phyloP scores from a whole-genome alignment of 169 alveolate genomes.

The Eimeria maxima region DNA sequence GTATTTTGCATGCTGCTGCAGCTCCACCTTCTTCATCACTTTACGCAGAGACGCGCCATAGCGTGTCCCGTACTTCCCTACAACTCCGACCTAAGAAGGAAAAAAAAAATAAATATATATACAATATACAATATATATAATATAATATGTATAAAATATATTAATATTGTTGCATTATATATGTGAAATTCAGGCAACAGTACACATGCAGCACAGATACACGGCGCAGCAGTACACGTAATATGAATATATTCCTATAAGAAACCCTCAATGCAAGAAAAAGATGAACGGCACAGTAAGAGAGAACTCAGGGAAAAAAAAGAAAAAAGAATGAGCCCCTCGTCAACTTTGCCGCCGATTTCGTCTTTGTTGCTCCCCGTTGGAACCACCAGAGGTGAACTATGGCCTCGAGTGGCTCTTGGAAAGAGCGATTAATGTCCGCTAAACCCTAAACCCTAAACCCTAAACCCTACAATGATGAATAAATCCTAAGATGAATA shows the following conservation, averaged over 20 bases:
- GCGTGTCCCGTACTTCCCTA: slow-evolving; percentile 99
- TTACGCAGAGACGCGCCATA: slow-evolving; percentile 99
- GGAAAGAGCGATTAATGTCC: neutral
- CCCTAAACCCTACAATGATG: neutral
- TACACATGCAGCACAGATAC: too few relatives aligned
- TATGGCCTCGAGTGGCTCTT: neutral
- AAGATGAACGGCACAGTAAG: neutral
- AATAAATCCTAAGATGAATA: too few relatives aligned
- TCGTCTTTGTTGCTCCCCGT: slow-evolving; percentile 39
- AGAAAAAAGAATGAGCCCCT: neutral
- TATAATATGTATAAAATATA: too few relatives aligned
- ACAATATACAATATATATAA: too few relatives aligned
- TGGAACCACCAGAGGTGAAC: neutral
- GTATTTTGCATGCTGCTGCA: slow-evolving; percentile 96
- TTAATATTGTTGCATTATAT: too few relatives aligned
- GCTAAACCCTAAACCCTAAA: too few relatives aligned
- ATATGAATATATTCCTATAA: neutral
- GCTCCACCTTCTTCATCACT: slow-evolving; percentile 97
- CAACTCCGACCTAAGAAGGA: slow-evolving; percentile 96
- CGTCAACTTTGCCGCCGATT: neutral
- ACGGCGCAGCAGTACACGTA: too few relatives aligned
- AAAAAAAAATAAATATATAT: neutral
- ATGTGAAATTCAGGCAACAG: too few relatives aligned
- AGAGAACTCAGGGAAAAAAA: neutral
- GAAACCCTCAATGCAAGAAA: neutral